These are phyloP conservation scores for Aspergillus olivimuriae DNA, from an alignment of 495 filamentous ascomycete species.

Conservation along the genomic window DNA sequence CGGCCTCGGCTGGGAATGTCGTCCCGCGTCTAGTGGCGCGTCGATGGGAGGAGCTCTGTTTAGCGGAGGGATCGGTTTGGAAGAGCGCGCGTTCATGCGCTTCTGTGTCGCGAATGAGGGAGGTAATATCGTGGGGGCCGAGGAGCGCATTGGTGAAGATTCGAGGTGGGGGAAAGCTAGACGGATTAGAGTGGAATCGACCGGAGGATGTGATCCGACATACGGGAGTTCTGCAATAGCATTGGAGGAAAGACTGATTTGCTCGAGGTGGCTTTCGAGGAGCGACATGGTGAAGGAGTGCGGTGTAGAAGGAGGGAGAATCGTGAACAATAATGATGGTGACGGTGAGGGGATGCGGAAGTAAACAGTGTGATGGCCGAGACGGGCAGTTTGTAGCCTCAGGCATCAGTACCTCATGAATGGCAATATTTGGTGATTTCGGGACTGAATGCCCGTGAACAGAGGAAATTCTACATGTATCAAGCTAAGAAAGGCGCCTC, in stretches of 20 bases:
- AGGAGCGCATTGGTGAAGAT: conserved; percentile 94
- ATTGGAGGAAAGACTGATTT: conserved; percentile 75
- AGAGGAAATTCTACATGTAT: no score
- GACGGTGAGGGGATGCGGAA: no score
- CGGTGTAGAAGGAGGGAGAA: neutral
- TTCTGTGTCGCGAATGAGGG: conserved; percentile 92
- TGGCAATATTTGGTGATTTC: no score
- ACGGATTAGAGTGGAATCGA: neutral
- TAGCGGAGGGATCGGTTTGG: conserved; percentile 66
- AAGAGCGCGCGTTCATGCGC: conserved; percentile 92
- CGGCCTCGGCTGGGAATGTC: conserved; percentile 33
- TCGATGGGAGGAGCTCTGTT: conserved; percentile 29
- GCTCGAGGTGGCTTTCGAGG: conserved; percentile 79
- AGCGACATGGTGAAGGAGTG: conserved; percentile 56
- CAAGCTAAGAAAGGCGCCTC: no score
- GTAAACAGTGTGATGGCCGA: no score
- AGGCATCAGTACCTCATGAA: no score
- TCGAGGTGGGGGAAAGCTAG: conserved; percentile 84
- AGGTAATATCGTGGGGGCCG: conserved; percentile 81
- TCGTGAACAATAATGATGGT: neutral
- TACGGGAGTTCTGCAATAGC: conserved; percentile 82
- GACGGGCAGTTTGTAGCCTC: no score
- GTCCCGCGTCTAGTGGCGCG: conserved; percentile 44
- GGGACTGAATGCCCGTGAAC: no score
- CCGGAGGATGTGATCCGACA: conserved; percentile 19